phyloP scores from a whole-genome alignment of 345 rosid species.

The Rubroshorea leprosula region DNA sequence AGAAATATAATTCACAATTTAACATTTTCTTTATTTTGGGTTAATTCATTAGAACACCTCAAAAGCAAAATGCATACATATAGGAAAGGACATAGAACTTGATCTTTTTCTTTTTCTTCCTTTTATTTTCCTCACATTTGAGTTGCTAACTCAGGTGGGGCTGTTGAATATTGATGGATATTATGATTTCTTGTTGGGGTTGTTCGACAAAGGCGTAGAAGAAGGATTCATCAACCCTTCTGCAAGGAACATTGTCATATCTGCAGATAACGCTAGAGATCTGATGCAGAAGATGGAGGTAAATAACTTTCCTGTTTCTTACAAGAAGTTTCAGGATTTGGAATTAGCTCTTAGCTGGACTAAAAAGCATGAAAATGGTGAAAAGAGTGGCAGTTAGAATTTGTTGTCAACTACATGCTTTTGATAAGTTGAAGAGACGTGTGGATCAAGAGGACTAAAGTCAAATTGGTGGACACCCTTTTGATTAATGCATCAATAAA shows the following conservation, averaged over 20 bases:
- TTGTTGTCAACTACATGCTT: neutral
- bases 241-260: slow-evolving; percentile 38
- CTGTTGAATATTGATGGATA: slow-evolving; percentile 51
- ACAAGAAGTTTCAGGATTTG: too few species aligned
- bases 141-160: slow-evolving; percentile 42
- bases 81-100: too few species aligned
- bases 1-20: too few species aligned
- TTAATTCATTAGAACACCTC: too few species aligned
- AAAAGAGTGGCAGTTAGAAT: neutral
- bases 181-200: slow-evolving; percentile 41
- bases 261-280: slow-evolving; percentile 36
- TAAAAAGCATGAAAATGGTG: neutral
- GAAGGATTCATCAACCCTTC: slow-evolving; percentile 47
- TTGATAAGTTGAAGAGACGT: neutral
- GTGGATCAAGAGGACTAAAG: neutral
- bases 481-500: too few species aligned
- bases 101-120: too few species aligned
- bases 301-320: neutral
- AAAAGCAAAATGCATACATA: too few species aligned
- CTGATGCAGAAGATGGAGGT: slow-evolving; percentile 45
- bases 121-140: neutral
- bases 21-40: too few species aligned
- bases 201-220: slow-evolving; percentile 54
- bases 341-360: too few species aligned
- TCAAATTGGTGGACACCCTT: too few species aligned